Conservation (phyloP, 176 grass and related monocot species). For the Metroxylon sagu region DNA sequence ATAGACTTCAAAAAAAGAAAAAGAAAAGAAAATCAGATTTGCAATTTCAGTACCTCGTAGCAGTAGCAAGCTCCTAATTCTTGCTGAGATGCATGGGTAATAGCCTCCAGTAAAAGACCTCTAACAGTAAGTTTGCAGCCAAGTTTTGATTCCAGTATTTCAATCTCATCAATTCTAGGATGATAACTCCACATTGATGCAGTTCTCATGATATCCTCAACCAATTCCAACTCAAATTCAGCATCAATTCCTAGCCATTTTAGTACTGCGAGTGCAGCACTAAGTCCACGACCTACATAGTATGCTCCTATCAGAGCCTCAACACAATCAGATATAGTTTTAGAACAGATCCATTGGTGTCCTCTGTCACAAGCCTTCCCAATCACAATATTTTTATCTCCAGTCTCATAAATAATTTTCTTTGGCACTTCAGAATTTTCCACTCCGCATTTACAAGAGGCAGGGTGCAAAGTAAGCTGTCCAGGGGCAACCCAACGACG, state of each 20-base stretch:
- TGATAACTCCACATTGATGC: constrained; percentile 49
- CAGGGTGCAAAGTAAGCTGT: constrained; percentile 49
- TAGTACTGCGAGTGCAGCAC: constrained; percentile 51
- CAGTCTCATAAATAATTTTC: constrained; percentile 30
- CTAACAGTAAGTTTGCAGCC: constrained; percentile 47
- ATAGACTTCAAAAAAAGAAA: constrained; percentile 15
- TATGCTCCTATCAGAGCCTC: constrained; percentile 92
- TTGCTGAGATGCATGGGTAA: constrained; percentile 73
- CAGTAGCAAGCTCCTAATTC: constrained; percentile 52
- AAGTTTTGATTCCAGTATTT: constrained; percentile 75
- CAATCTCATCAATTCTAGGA: constrained; percentile 41
- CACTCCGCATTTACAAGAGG: constrained; percentile 50
- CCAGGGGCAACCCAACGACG: constrained; percentile 88
- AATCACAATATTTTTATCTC: constrained; percentile 45
- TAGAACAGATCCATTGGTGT: constrained; percentile 92
- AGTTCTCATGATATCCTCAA: constrained; percentile 39
- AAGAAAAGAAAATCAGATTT: background rate
- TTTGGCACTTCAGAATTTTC: constrained; percentile 26
- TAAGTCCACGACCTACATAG: constrained; percentile 67
- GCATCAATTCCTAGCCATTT: constrained; percentile 66
- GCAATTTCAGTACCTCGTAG: constrained; percentile 45
- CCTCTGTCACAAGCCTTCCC: constrained; percentile 84
- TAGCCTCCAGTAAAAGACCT: constrained; percentile 69
- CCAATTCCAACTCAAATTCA: constrained; percentile 40
- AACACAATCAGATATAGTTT: constrained; percentile 88